These are phyloP conservation scores for Hygrophorus pudorinus DNA, from an alignment of 768 basidiomycete species.

Conservation along the genomic window DNA sequence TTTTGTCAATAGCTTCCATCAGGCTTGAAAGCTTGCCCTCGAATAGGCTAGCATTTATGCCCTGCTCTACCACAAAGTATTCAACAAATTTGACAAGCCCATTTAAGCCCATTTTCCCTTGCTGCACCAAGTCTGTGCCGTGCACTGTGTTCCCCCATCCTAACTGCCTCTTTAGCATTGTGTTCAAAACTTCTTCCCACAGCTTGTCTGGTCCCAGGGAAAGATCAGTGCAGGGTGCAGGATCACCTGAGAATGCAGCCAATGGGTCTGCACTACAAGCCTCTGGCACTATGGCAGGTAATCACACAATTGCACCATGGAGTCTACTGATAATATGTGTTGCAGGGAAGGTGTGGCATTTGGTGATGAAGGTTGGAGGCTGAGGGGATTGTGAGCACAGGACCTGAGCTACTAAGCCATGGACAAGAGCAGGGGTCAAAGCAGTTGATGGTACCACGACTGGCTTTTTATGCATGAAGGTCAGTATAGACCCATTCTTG, in stretches of 20 bases:
- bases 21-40: conserved; percentile 16
- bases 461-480: conserved; percentile 7
- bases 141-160: conserved; percentile 16
- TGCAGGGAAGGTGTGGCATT: not conserved
- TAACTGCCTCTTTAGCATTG: conserved; percentile 9
- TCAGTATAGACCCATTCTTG: conserved; percentile 6
- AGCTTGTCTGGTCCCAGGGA: conserved; percentile 10
- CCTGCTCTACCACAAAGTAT: conserved; percentile 13
- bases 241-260: conserved; percentile 3
- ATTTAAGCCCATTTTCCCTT: conserved; percentile 12
- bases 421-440: conserved; percentile 1
- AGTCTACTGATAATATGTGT: conserved; percentile 1
- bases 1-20: conserved; percentile 9
- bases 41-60: conserved; percentile 15
- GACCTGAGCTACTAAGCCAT: not conserved
- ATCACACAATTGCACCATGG: not conserved
- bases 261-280: conserved; percentile 7
- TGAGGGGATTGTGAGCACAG: not conserved
- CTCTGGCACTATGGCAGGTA: conserved; percentile 5
- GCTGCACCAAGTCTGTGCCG: conserved; percentile 8
- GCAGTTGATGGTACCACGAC: conserved; percentile 8
- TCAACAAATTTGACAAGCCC: conserved; percentile 12
- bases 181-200: conserved; percentile 17
- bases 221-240: conserved; percentile 6
- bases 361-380: not conserved